A percentile compares a stretch with the other conserved stretches of the same genome.
These are phyloP conservation scores for Globisporangium echinulatum DNA, from an alignment of 352 stramenopile genomes.

Conservation along the genomic window DNA sequence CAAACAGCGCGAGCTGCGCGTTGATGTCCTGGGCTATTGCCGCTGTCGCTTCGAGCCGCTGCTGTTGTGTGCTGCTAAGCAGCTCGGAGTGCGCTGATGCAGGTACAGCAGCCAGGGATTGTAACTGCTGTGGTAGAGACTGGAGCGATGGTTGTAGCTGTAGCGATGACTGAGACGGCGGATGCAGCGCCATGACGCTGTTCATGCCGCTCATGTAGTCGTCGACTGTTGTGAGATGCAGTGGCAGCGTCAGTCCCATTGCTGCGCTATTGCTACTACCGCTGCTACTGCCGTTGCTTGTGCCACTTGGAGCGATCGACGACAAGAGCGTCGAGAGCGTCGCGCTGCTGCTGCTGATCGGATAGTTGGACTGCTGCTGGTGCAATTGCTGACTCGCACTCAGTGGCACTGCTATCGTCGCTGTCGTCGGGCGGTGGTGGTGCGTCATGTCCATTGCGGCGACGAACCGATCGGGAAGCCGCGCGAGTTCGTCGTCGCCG, in stretches of 20 bases:
- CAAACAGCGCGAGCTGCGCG: conserved; percentile 42
- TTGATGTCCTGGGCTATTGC: conserved; percentile 35
- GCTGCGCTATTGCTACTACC: too few species aligned
- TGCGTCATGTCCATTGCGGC: conserved; percentile 50
- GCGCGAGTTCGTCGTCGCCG: conserved; percentile 38
- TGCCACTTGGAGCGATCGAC: neutral
- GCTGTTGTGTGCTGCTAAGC: conserved; percentile 3
- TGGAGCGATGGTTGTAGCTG: neutral
- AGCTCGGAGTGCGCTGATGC: neutral
- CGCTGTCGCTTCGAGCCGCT: conserved; percentile 19
- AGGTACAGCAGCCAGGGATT: neutral
- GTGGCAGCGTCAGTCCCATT: neutral
- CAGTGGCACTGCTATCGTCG: too few species aligned
- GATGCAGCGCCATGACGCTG: conserved; percentile 6
- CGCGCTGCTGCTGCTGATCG: neutral
- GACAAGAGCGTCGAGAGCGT: neutral
- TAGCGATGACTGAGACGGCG: neutral
- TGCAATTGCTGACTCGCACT: conserved; percentile 1
- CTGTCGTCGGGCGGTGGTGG: neutral
- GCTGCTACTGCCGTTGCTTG: neutral
- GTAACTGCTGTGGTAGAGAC: conserved; percentile 7
- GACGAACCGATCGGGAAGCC: conserved; percentile 47
- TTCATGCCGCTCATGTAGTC: conserved; percentile 30
- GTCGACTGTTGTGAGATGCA: conserved; percentile 11
- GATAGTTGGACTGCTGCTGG: neutral